These are phyloP conservation scores for Chlorella variabilis DNA, from an alignment of 163 green algal species.

Conservation along the genomic window DNA sequence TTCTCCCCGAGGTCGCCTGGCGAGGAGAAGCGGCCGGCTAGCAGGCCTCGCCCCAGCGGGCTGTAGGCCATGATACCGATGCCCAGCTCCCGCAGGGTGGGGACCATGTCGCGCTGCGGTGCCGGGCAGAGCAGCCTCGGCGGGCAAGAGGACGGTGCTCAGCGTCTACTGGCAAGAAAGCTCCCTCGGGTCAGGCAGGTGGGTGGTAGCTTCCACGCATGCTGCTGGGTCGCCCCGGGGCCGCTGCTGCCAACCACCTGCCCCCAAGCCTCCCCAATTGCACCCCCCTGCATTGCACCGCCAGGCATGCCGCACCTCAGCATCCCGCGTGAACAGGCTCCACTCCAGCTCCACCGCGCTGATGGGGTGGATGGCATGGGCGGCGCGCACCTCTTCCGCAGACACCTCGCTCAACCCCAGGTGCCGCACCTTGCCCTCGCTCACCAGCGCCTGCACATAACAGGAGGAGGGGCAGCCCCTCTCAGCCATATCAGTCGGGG, in stretches of 20 bases:
- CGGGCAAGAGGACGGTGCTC: too few relatives aligned
- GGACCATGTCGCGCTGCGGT: conserved; percentile 66
- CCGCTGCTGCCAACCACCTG: too few relatives aligned
- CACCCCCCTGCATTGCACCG: too few relatives aligned
- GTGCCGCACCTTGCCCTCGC: conserved; percentile 72
- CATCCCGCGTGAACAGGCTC: conserved; percentile 67
- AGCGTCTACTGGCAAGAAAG: too few relatives aligned
- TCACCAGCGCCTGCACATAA: conserved; percentile 55
- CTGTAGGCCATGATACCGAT: conserved; percentile 79
- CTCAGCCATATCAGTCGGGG: too few relatives aligned
- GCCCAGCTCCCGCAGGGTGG: conserved; percentile 67
- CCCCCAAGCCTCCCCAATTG: too few relatives aligned
- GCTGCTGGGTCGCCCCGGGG: too few relatives aligned
- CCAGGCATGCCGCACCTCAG: background rate
- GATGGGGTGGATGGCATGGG: conserved; percentile 69
- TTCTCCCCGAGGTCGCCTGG: conserved; percentile 34
- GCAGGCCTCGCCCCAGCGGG: conserved; percentile 67
- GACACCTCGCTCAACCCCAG: conserved; percentile 68
- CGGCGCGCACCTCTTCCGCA: conserved; percentile 59
- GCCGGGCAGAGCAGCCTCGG: background rate
- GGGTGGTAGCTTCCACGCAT: background rate
- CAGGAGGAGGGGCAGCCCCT: too few relatives aligned
- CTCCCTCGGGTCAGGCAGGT: too few relatives aligned
- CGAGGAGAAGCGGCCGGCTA: conserved; percentile 57
- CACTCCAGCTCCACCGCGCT: conserved; percentile 74